Evolutionary conservation across 306 rosid genomes (phyloP).

Genomic region (Quercus bicolor): DNA sequence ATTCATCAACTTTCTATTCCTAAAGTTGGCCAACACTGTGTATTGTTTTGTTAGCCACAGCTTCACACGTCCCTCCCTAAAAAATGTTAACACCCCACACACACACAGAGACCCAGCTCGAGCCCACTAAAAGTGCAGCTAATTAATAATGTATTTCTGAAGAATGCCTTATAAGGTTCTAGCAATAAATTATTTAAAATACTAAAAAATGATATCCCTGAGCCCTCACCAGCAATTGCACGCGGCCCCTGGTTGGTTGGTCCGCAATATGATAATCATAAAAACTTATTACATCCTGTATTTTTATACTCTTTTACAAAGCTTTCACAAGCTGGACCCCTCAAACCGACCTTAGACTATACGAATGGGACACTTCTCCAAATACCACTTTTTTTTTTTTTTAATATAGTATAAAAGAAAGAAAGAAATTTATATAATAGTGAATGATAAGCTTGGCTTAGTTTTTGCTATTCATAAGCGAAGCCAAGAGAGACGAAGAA

Average conservation of each 20-base stretch:
- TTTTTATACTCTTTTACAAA: not conserved
- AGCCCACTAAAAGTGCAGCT: constrained; percentile 33
- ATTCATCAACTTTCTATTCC: not conserved
- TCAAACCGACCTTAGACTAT: constrained; percentile 55
- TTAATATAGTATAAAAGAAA: not conserved
- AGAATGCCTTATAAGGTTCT: constrained; percentile 23
- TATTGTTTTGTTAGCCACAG: not conserved
- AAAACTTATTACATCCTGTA: not conserved
- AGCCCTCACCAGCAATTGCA: constrained; percentile 39
- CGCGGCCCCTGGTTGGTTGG: constrained; percentile 72
- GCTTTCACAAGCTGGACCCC: constrained; percentile 36
- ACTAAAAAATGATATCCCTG: not conserved
- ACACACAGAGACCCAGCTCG: not conserved
- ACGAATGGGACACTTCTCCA: constrained; percentile 78
- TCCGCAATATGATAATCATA: constrained; percentile 29
- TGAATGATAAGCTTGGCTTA: constrained; percentile 1
- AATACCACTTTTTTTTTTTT: constrained; percentile 22
- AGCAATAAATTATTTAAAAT: not conserved
- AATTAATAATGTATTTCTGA: constrained; percentile 20
- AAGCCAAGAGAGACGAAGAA: not conserved
- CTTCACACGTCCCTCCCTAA: not conserved
- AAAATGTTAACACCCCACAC: not conserved
- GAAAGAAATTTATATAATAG: no score
- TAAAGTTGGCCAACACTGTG: not conserved
- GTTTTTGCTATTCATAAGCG: not conserved